A percentile compares a stretch with the other conserved stretches of the same genome.
phyloP scores from a whole-genome alignment of 2,329 filamentous ascomycete species.

The Colletotrichum musicola region DNA sequence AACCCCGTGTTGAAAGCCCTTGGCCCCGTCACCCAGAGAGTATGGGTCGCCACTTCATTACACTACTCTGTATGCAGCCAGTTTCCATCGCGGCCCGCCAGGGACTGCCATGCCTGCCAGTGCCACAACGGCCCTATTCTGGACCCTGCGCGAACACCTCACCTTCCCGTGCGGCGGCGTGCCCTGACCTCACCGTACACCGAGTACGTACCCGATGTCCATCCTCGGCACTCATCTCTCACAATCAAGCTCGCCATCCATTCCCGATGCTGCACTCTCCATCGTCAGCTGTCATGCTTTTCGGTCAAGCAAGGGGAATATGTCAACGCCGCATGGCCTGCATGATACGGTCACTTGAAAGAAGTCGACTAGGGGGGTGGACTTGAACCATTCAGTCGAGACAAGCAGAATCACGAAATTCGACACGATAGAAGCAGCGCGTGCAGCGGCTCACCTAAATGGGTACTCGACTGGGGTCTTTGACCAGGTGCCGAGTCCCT shows the following conservation, averaged over 20 bases:
- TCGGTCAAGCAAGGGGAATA: background rate
- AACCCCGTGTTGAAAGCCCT: slow-evolving; percentile 2
- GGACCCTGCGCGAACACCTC: slow-evolving; percentile 23
- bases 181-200: background rate
- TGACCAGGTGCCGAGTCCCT: slow-evolving; percentile 25
- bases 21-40: slow-evolving; percentile 6
- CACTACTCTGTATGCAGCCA: background rate
- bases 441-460: slow-evolving; percentile 23
- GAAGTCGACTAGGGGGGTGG: background rate
- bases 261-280: background rate
- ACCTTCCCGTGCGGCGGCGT: slow-evolving; percentile 12
- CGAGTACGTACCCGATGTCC: background rate
- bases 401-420: too few relatives aligned
- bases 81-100: slow-evolving; percentile 9
- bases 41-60: slow-evolving; percentile 24
- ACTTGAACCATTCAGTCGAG: background rate
- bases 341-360: background rate
- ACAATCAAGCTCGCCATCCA: background rate
- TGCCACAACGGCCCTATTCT: slow-evolving; percentile 35
- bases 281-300: slow-evolving; percentile 11
- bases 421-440: background rate
- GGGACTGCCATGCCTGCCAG: slow-evolving; percentile 20
- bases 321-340: background rate
- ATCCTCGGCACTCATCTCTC: slow-evolving; percentile 27
- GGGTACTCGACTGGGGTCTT: background rate